phyloP scores from a whole-genome alignment of 169 alveolate species.

The Plasmodium chabaudi region DNA sequence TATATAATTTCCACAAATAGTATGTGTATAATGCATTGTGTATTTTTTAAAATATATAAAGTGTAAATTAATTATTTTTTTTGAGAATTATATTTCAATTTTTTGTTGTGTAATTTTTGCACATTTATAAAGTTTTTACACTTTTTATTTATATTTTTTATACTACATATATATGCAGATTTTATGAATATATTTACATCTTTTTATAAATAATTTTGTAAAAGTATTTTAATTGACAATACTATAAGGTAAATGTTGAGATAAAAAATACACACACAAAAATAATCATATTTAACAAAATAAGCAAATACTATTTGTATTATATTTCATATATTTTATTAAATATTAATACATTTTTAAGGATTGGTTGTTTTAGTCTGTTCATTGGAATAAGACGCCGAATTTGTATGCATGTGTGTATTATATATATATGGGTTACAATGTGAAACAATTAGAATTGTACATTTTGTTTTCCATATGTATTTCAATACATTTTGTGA shows the following conservation, averaged over 20 bases:
- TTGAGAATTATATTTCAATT: background rate
- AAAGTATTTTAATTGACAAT: background rate
- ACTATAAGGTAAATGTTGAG: background rate
- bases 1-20: no score
- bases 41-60: no score
- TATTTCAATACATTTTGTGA: background rate
- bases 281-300: background rate
- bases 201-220: background rate
- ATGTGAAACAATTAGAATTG: background rate
- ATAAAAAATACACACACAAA: conserved; percentile 7
- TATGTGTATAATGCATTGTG: no score
- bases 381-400: no score
- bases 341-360: no score
- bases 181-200: background rate
- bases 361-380: no score
- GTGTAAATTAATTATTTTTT: no score
- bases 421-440: background rate
- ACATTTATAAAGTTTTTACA: background rate
- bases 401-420: no score
- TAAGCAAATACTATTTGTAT: background rate
- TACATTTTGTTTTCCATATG: background rate
- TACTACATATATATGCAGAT: background rate
- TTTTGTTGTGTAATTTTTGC: conserved; percentile 12
- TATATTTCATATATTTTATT: no score
- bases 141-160: background rate